phyloP scores from a whole-genome alignment of 2,329 filamentous ascomycete genomes.

The Talaromyces sp. region DNA sequence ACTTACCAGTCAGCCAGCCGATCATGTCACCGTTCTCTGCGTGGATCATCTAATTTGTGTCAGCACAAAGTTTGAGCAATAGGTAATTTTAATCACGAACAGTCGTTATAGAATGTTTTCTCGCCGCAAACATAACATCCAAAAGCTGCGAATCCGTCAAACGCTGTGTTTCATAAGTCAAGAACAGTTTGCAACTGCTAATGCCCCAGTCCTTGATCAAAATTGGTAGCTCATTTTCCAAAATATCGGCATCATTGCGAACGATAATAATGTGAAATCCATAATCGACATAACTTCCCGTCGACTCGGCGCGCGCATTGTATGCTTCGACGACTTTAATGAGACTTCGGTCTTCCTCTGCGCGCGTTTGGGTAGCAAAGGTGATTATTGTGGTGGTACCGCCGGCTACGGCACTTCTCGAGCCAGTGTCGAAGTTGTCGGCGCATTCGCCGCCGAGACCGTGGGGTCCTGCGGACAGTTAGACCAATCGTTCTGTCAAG shows the following conservation, averaged over 20 bases:
- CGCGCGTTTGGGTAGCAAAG: conserved; percentile 48
- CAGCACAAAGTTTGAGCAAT: not conserved
- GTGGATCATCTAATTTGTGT: conserved; percentile 22
- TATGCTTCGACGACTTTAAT: conserved; percentile 43
- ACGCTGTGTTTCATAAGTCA: conserved; percentile 46
- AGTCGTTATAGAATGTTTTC: not conserved
- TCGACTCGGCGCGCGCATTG: conserved; percentile 40
- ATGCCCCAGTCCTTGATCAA: conserved; percentile 37
- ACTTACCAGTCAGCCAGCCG: not conserved
- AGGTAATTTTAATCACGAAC: not conserved
- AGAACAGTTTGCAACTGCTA: conserved; percentile 46
- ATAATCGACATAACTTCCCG: conserved; percentile 50
- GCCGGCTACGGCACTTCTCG: conserved; percentile 47
- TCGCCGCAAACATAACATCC: conserved; percentile 33
- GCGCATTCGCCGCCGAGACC: conserved; percentile 9
- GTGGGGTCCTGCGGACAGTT: not conserved
- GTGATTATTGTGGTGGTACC: conserved; percentile 51
- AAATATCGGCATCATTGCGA: conserved; percentile 27
- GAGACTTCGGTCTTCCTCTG: conserved; percentile 38
- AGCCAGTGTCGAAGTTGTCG: conserved; percentile 43
- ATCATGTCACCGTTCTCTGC: conserved; percentile 49
- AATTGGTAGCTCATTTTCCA: conserved; percentile 38
- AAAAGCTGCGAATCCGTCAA: conserved; percentile 43
- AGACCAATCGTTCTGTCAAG: not conserved
- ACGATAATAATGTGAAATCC: conserved; percentile 51